Base-by-base conservation (phyloP, 2,329 filamentous ascomycete species). In the Penicillium italicum region DNA sequence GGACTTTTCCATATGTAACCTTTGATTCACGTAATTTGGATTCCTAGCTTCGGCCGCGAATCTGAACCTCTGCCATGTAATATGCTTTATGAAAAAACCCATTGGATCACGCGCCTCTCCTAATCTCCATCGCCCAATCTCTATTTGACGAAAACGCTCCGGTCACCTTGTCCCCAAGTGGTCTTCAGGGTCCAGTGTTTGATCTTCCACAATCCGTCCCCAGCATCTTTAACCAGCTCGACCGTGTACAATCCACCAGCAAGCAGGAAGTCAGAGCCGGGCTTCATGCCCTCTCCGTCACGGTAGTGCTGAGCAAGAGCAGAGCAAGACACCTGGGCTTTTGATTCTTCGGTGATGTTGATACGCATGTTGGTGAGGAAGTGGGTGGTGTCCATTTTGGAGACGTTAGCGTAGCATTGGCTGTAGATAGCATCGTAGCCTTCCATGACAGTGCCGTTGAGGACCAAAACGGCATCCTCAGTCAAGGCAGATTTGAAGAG, bases 151-250 rank as follows among this genome's bases (percentile, higher is more conserved):
- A 37, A 37, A 37, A 37, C 34, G n/a, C n/a, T n/a, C 34, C 43
- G 47, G 31, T 63, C 60, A 2, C 63, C 62, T 28, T 63, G 53
- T 36, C 47, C 62, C 72, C 73, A 76, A 11, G 66, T 60, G 50
- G 66, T 31, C 40, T 73, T 61, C 37, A 72, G 46, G 24, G 54
- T 61, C 60, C 60, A 72, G 18, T 63, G 59, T 62, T 66, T 68
- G 18, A 70, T 67, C 65, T 70, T 74, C 73, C 73, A 75, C 52
- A 71, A 24, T 10, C 65, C 67, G 30, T 66, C 66, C 5, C 8
- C 44, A 18, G 61, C 59, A 61, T 70, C 67, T 56, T 57, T 66
- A 5, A 70, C 61, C 18, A 73, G 31, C 50, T 72, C 69, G 12
- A 71, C 22, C 18, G 38, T 64, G 53, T 74, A 76, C 47, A 58